Base-by-base conservation (phyloP, 352 stramenopile genomes). In the Pythium phragmitis region DNA sequence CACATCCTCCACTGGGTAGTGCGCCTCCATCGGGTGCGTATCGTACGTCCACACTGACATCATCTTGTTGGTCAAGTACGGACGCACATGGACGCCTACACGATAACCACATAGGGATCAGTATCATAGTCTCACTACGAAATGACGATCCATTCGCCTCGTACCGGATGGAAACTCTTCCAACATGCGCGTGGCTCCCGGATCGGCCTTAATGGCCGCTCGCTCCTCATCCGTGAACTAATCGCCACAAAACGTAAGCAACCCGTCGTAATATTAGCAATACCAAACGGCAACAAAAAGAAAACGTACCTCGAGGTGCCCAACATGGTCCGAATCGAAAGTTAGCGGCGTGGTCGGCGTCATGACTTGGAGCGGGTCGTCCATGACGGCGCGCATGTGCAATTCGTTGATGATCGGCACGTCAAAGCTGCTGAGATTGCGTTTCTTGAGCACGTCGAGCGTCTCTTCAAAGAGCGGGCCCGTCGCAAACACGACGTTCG, bases 21-120 rank as follows among this genome's bases (percentile, higher is more conserved):
- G 71, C 0, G 74, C 69, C 8, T 73, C 56, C 34, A 90, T 83
- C 13, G 79, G 67, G 23, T 89, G 76, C 14, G 84, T 86, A 56
- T 90, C 83, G 61, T 88, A 92, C 26, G 83, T 90, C 83, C 83
- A 92, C 16, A 92, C 80, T 12, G 68, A 74, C 81, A 92, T 88
- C 70, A 88, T 77, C 51, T 88, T 88, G 45, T 70, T 63, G 17
- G 74, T 65, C 28, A 74, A 59, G 57, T 88, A 92, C 43, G 80
- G 83, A 17, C 83, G 80, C 12, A 88, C 81, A 57, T 92, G 83
- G 43, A 92, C 70, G 46, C 83, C 82, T 77, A 39, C 34, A 13
- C 34, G 60, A n/a, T 57, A 30, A 23, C 30, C 7, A 56, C 12
- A 39, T 4, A 30, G 8, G n/a, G 5, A 13, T 33, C 21, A 28